These are phyloP conservation scores for Opeltia flavorubescens DNA, from an alignment of 495 filamentous ascomycete genomes.

Conservation along the genomic window DNA sequence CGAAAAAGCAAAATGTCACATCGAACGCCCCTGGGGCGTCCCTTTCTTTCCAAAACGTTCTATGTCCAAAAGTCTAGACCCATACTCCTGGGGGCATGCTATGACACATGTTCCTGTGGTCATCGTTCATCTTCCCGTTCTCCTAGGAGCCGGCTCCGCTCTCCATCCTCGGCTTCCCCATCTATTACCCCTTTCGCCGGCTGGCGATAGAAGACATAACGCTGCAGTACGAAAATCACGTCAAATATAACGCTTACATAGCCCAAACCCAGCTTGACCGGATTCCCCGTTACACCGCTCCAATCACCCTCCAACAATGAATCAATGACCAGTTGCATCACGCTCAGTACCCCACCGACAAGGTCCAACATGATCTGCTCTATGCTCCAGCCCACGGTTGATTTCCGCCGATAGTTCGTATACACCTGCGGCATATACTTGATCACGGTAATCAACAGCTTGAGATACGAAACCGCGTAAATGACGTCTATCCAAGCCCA, in stretches of 20 bases:
- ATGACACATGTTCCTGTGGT: too few species aligned
- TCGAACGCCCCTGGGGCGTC: too few species aligned
- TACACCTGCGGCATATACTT: constrained; percentile 86
- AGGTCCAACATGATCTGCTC: constrained; percentile 75
- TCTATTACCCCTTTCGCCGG: constrained; percentile 11
- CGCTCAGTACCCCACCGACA: constrained; percentile 64
- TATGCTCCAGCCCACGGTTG: constrained; percentile 82
- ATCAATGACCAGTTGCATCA: constrained; percentile 72
- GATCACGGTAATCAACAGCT: constrained; percentile 72
- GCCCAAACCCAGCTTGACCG: constrained; percentile 73
- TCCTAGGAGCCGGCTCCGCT: constrained; percentile 3
- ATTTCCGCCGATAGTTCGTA: constrained; percentile 67
- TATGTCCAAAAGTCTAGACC: too few species aligned
- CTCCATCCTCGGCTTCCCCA: constrained; percentile 4
- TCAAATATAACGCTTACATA: constrained; percentile 83
- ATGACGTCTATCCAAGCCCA: constrained; percentile 77
- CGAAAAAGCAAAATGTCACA: too few species aligned
- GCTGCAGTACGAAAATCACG: constrained; percentile 69
- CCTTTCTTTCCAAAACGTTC: too few species aligned
- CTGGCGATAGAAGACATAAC: constrained; percentile 61
- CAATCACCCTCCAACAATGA: constrained; percentile 71
- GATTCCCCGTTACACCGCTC: constrained; percentile 70
- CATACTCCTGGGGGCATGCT: too few species aligned
- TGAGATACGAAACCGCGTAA: constrained; percentile 73
- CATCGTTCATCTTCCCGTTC: not conserved